These are phyloP conservation scores for Plasmodium chabaudi DNA, from an alignment of 169 alveolate species.

Conservation along the genomic window DNA sequence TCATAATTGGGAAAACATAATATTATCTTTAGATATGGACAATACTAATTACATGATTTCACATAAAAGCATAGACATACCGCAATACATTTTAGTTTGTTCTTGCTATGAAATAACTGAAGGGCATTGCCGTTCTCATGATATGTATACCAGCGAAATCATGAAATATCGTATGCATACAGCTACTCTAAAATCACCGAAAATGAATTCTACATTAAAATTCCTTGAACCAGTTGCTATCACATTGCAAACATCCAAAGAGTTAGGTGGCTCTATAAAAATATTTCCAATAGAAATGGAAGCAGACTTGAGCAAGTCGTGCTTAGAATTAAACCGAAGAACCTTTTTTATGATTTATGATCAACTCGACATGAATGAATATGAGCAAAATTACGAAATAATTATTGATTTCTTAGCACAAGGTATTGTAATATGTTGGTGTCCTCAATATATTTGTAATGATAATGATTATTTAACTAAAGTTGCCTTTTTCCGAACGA, in stretches of 20 bases:
- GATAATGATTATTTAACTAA: conserved; percentile 55
- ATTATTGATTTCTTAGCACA: conserved; percentile 40
- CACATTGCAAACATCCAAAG: conserved; percentile 57
- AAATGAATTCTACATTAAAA: conserved; percentile 29
- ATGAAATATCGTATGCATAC: conserved; percentile 49
- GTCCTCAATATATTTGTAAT: conserved; percentile 39
- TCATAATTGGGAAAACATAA: conserved; percentile 36
- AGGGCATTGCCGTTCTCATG: conserved; percentile 21
- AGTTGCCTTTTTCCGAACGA: conserved; percentile 54
- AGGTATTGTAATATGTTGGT: conserved; percentile 68
- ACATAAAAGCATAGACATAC: conserved; percentile 29
- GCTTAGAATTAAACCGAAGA: conserved; percentile 54
- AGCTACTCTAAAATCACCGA: conserved; percentile 39
- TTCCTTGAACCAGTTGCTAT: conserved; percentile 42
- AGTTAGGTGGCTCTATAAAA: conserved; percentile 27
- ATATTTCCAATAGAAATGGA: conserved; percentile 67
- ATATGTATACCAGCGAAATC: conserved; percentile 8
- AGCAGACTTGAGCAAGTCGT: conserved; percentile 48
- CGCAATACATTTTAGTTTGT: conserved; percentile 41
- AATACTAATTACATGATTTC: conserved; percentile 18
- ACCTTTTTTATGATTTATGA: conserved; percentile 4
- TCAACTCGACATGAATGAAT: conserved; percentile 17
- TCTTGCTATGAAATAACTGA: conserved; percentile 59
- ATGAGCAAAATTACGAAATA: conserved; percentile 34
- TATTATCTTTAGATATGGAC: conserved; percentile 48